These are phyloP conservation scores for Trebouxia sp. DNA, from an alignment of 139 green algal species.

Conservation along the genomic window DNA sequence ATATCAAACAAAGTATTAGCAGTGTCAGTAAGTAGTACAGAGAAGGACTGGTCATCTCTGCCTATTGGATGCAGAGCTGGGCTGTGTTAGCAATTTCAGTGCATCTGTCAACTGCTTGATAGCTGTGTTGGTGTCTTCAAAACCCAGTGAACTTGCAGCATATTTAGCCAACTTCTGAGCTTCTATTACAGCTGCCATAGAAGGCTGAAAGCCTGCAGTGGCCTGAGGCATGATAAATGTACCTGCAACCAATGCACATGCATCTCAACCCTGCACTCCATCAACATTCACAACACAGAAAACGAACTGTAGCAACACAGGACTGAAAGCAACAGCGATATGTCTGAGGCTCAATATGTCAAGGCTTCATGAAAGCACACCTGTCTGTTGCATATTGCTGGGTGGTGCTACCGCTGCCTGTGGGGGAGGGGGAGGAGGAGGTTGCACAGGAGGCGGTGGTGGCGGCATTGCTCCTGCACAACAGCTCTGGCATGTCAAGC, in stretches of 20 bases:
- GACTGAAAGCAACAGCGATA: too few species aligned
- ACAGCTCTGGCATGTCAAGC: background rate
- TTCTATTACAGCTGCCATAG: slow-evolving; percentile 46
- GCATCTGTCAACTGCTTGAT: slow-evolving; percentile 69
- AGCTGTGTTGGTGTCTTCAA: slow-evolving; percentile 74
- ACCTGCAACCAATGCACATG: background rate
- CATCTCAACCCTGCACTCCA: background rate
- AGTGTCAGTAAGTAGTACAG: too few species aligned
- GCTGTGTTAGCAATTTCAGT: slow-evolving; percentile 56
- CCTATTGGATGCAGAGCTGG: background rate
- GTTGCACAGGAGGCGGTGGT: background rate
- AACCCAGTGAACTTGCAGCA: slow-evolving; percentile 69
- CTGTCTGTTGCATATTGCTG: background rate
- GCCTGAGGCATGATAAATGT: background rate
- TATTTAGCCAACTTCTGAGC: slow-evolving; percentile 74
- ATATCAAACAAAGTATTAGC: background rate
- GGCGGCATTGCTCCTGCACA: background rate
- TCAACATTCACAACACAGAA: background rate
- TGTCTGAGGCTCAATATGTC: too few species aligned
- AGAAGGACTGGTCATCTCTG: background rate
- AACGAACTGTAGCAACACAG: too few species aligned
- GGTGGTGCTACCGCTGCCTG: background rate
- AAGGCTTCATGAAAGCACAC: too few species aligned
- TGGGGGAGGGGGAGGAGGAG: background rate
- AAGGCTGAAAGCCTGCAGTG: slow-evolving; percentile 44